These are phyloP conservation scores for Lenwebbia sp. DNA, from an alignment of 345 rosid genomes.

Conservation along the genomic window DNA sequence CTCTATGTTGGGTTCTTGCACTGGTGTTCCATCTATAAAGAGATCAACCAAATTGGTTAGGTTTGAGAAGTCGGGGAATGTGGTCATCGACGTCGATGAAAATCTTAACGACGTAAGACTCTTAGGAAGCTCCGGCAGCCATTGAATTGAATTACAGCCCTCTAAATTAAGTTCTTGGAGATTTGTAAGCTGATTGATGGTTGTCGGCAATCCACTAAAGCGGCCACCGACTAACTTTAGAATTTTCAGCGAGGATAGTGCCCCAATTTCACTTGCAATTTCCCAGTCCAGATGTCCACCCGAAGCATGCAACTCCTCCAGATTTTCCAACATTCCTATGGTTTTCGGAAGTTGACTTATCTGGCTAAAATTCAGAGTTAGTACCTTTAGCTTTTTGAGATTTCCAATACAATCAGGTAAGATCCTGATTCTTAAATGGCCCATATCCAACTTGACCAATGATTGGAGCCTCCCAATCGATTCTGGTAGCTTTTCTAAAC, in stretches of 20 bases:
- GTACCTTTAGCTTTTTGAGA: not conserved
- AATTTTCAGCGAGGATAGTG: not conserved
- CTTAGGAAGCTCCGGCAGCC: not conserved
- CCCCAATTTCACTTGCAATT: not conserved
- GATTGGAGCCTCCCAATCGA: not conserved
- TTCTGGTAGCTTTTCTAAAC: not conserved
- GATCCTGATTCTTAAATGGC: rapidly evolving
- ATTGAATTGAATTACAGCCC: rapidly evolving
- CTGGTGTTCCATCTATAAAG: rapidly evolving
- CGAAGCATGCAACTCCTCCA: rapidly evolving
- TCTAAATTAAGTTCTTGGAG: rapidly evolving
- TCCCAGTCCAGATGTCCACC: not conserved
- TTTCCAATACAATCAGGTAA: not conserved
- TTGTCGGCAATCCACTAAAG: not conserved
- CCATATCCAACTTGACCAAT: not conserved
- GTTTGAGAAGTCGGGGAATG: not conserved
- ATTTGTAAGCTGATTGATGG: not conserved
- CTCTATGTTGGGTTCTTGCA: not conserved
- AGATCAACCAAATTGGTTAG: not conserved
- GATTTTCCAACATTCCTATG: not conserved
- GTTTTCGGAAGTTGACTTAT: not conserved
- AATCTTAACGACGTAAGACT: rapidly evolving
- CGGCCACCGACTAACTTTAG: rapidly evolving
- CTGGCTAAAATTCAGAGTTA: rapidly evolving
- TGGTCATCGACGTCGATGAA: rapidly evolving